Base-by-base conservation (phyloP, 345 rosid species). In the Noccaea bulbosa region DNA sequence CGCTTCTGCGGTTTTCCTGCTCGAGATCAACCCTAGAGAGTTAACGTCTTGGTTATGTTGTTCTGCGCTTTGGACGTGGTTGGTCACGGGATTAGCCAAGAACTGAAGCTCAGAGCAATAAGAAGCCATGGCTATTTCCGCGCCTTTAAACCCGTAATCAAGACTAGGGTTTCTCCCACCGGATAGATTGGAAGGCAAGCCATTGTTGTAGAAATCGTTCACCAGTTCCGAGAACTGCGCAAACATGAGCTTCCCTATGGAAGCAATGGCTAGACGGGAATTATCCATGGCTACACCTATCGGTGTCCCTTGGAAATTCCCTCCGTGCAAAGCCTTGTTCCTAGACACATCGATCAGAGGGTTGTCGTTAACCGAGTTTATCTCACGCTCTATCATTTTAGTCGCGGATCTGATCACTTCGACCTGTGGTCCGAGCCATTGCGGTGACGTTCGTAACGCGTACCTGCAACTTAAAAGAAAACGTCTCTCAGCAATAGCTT, bases 251-350 rank as follows among this genome's bases (percentile, higher is more conserved):
- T 85, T 85, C 10, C 93, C 93, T 2, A 86, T 82, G 0, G 93
- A 80, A 11, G 93, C 90, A 1, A 88, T 72, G 9, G 93, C 93
- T 58, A 88, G 60, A 54, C 90, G 77, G 14, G 86, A 68, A 30
- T 86, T 88, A 61, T 88, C 93, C 93, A 88, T 88, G 7, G 93
- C 85, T 0, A 86, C 93, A 24, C 93, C 93, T 38, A 88, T 76
- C 1, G 88, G 88, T 22, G 90, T 88, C 1, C 93, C 93, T 73
- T 86, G 93, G 72, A 88, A 86, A 47, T 88, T 88, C 4, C 88
- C 93, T 0, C 93, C 87, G 32, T 88, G 93, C 7, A 88, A 59
- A 27, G 93, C 93, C 68, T 80, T 86, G 85, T 83, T 84, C 67
- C 93, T 77, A 0, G 87, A 81, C 5, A 88, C 93, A 57, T 88